Evolutionary conservation across 768 basidiomycete species (phyloP).

Genomic region (Phaeotremella fagi): DNA sequence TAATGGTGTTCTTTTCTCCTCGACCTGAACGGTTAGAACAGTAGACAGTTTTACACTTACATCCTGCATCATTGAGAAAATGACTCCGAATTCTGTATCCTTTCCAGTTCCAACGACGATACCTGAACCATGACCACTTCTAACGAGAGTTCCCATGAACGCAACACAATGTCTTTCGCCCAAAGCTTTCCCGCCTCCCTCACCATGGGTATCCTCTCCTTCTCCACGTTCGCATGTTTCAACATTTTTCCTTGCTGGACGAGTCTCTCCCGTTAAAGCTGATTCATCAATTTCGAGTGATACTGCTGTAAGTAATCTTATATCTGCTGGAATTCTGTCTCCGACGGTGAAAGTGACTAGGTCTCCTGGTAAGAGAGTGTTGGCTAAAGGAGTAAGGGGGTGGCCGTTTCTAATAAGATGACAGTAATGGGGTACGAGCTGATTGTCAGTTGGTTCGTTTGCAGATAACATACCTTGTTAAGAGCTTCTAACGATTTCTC

Average conservation of each 20-base stretch:
- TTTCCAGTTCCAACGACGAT: constrained; percentile 80
- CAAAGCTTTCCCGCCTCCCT: constrained; percentile 53
- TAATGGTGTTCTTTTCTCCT: constrained; percentile 86
- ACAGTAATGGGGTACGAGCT: constrained; percentile 91
- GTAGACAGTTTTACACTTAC: constrained; percentile 51
- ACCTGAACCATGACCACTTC: constrained; percentile 80
- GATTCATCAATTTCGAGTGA: constrained; percentile 94
- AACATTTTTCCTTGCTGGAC: constrained; percentile 64
- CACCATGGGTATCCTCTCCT: constrained; percentile 51
- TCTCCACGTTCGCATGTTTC: constrained; percentile 53
- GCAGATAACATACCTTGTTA: constrained; percentile 58
- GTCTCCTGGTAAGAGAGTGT: constrained; percentile 94
- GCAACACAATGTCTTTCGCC: constrained; percentile 83
- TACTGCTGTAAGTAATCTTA: constrained; percentile 72
- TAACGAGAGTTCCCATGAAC: constrained; percentile 92
- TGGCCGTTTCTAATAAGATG: constrained; percentile 76
- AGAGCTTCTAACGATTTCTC: constrained; percentile 91
- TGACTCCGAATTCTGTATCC: constrained; percentile 89
- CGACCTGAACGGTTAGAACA: constrained; percentile 51
- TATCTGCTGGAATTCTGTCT: constrained; percentile 89
- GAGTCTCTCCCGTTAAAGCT: constrained; percentile 89
- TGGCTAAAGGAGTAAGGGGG: constrained; percentile 77
- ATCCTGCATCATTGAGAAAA: constrained; percentile 98
- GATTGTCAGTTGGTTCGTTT: constrained; percentile 7
- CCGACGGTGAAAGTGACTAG: constrained; percentile 83